Conservation (phyloP, 257 asterid genomes). For the Paulownia fortunei region DNA sequence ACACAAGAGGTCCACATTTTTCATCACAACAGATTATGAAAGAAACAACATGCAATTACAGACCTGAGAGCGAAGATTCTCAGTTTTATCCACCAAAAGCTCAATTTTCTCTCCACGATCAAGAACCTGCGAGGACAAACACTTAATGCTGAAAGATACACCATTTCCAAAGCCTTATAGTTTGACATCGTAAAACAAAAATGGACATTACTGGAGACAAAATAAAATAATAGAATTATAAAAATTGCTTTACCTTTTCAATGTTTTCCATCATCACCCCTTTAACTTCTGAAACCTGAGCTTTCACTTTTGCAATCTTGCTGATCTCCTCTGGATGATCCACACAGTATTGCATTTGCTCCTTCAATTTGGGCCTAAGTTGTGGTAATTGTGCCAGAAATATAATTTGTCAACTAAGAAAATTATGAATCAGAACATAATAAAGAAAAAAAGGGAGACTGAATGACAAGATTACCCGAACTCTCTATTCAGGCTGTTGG, state of each 20-base stretch:
- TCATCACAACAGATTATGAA: not conserved
- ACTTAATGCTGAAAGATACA: not conserved
- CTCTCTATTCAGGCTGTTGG: slow-evolving; percentile 75
- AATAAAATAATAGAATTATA: not conserved
- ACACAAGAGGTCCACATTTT: not conserved
- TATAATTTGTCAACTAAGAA: not conserved
- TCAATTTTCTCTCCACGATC: slow-evolving; percentile 65
- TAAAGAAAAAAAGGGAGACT: not conserved
- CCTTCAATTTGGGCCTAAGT: slow-evolving; percentile 53
- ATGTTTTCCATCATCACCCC: slow-evolving; percentile 67
- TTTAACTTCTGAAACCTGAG: slow-evolving; percentile 63
- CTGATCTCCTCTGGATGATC: slow-evolving; percentile 60
- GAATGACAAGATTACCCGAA: slow-evolving; percentile 60
- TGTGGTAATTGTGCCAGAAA: not conserved
- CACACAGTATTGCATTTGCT: slow-evolving; percentile 60
- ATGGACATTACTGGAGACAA: not conserved
- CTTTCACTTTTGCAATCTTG: slow-evolving; percentile 57
- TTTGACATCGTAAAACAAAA: not conserved
- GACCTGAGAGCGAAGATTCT: slow-evolving; percentile 68
- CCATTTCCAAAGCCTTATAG: not conserved
- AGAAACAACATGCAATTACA: not conserved
- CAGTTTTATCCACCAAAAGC: slow-evolving; percentile 59
- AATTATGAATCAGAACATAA: not conserved
- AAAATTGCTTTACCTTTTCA: slow-evolving; percentile 41
- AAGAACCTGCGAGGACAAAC: slow-evolving; percentile 47